Conservation (phyloP, 257 asterid genomes). For the Nicotiana noctiflora region DNA sequence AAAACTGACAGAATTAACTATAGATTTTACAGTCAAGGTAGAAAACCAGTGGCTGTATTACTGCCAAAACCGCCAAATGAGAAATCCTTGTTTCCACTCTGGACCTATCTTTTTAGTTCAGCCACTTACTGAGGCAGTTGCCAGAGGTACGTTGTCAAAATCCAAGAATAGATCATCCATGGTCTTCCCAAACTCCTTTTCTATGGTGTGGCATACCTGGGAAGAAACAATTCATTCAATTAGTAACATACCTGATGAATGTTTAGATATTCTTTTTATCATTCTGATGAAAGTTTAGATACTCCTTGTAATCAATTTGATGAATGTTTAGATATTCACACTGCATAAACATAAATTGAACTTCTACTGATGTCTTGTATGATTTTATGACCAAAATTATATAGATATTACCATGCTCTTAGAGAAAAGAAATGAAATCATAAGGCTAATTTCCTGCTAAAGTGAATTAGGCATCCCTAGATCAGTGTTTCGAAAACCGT, state of each 20-base stretch:
- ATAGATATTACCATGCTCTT: neutral
- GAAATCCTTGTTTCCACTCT: neutral
- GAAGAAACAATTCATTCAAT: constrained; percentile 12
- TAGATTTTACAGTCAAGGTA: neutral
- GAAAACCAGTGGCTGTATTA: neutral
- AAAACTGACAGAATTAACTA: neutral
- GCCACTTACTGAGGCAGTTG: constrained; percentile 90
- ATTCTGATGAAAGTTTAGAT: neutral
- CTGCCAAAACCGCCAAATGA: neutral
- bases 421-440: neutral
- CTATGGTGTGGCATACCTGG: constrained; percentile 73
- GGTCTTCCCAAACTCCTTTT: constrained; percentile 66
- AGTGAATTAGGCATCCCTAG: neutral
- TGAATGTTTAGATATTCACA: neutral
- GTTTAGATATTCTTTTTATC: neutral
- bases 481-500: too few species aligned
- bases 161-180: constrained; percentile 69
- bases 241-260: neutral
- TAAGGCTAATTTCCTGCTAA: neutral
- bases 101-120: neutral
- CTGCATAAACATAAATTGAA: neutral
- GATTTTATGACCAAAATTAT: neutral
- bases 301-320: neutral
- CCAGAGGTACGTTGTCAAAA: constrained; percentile 68
- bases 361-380: neutral